These are phyloP conservation scores for Suhomyces choctaworum DNA, from an alignment of 1,139 yeast species.

Conservation along the genomic window DNA sequence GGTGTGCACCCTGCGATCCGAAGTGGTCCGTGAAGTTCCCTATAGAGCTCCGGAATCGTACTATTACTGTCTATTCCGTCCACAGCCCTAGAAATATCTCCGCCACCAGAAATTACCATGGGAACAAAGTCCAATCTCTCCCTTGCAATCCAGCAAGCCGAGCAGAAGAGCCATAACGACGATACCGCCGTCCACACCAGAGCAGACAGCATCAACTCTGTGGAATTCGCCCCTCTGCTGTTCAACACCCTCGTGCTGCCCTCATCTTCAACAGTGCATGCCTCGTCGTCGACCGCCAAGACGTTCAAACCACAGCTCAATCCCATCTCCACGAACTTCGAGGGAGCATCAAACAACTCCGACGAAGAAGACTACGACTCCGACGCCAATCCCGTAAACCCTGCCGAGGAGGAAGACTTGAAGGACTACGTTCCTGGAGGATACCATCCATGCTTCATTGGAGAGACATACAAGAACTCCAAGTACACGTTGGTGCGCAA, in stretches of 20 bases:
- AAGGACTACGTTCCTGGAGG: conserved; percentile 44
- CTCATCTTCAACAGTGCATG: conserved; percentile 19
- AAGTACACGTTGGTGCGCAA: conserved; percentile 40
- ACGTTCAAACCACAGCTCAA: conserved; percentile 41
- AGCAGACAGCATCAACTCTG: background rate
- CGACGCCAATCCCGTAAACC: conserved; percentile 36
- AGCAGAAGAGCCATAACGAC: conserved; percentile 16
- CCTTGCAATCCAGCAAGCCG: conserved; percentile 49
- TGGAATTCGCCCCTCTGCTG: conserved; percentile 10
- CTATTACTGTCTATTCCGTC: too few relatives aligned
- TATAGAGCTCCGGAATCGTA: too few relatives aligned
- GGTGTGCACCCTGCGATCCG: too few relatives aligned
- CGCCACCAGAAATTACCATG: too few relatives aligned
- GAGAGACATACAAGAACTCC: conserved; percentile 37
- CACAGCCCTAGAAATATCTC: too few relatives aligned
- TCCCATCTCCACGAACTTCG: conserved; percentile 38
- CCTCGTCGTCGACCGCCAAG: conserved; percentile 26
- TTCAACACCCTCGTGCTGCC: conserved; percentile 17
- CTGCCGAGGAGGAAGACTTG: conserved; percentile 40
- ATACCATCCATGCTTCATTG: conserved; percentile 43
- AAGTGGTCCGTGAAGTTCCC: too few relatives aligned
- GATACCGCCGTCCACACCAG: background rate
- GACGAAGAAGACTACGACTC: conserved; percentile 32
- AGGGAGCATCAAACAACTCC: conserved; percentile 9
- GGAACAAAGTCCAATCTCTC: conserved; percentile 42